These are phyloP conservation scores for Penicillium sp. DNA, from an alignment of 2,329 filamentous ascomycete genomes.

Conservation along the genomic window DNA sequence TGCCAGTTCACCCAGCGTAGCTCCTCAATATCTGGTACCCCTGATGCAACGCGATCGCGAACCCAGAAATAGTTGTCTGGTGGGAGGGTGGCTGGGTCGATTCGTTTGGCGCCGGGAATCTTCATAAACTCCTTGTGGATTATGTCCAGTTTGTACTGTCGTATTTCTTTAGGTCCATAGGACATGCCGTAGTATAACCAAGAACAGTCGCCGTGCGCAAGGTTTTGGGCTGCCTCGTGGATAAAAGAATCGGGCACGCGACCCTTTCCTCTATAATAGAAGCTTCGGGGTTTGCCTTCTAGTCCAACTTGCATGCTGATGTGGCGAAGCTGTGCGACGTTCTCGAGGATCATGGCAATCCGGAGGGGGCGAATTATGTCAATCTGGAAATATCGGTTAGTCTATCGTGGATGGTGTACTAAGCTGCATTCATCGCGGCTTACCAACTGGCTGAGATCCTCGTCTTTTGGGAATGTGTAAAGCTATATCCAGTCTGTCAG, in stretches of 20 bases:
- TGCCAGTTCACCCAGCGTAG: constrained; percentile 16
- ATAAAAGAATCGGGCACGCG: constrained; percentile 4
- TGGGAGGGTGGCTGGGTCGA: constrained; percentile 5
- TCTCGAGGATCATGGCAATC: constrained; percentile 16
- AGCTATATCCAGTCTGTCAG: constrained; percentile 1
- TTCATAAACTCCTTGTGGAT: constrained; percentile 18
- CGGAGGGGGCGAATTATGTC: constrained; percentile 14
- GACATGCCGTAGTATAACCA: constrained; percentile 16
- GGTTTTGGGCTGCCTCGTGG: constrained; percentile 6
- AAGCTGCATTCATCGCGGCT: too few species aligned
- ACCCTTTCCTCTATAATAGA: constrained; percentile 11
- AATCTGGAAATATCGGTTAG: background rate
- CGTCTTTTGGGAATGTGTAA: constrained; percentile 7
- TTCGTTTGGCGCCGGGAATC: constrained; percentile 9
- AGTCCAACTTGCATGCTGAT: constrained; percentile 8
- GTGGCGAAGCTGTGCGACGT: constrained; percentile 14
- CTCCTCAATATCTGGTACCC: constrained; percentile 12
- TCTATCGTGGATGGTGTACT: background rate
- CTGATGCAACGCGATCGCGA: constrained; percentile 8
- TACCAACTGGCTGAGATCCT: constrained; percentile 9
- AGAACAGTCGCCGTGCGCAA: constrained; percentile 8
- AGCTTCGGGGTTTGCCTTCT: constrained; percentile 12
- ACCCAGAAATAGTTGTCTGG: constrained; percentile 10
- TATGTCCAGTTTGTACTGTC: constrained; percentile 14
- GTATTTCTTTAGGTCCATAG: constrained; percentile 12